Base-by-base conservation (phyloP, 1,139 yeast genomes). In the Magnusiomyces tetraspermus region DNA sequence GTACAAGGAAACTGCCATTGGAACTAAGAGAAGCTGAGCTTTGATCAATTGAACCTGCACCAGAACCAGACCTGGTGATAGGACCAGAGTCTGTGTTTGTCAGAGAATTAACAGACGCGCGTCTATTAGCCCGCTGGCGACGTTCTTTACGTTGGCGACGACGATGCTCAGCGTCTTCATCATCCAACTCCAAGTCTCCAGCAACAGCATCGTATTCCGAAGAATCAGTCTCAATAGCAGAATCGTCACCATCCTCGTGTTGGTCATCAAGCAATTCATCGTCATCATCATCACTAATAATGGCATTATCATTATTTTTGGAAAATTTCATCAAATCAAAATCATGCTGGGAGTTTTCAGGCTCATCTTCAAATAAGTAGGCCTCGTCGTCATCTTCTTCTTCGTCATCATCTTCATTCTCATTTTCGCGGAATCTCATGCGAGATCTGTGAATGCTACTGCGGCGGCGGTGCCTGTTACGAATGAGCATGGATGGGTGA, bases 171-270 rank as follows among this genome's bases (percentile, higher is more conserved):
- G 42, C 42, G 42, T 38, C 42, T 19, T 38, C 38, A 23, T 51
- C 56, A 33, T 53, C 56, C 5, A 53, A 50, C 45, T 53, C 56
- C 23, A 53, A 36, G 44, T 49, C 51, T 19, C 56, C 56, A 3
- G 56, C 56, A 3, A 53, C 52, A 3, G 54, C 56, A 21, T 51
- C 45, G 10, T 24, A 42, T 42, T 42, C 45, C 3, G 28, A 23
- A 4, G 28, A 26, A 17, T 42, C 45, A 8, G 21, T 24, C 17
- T 23, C 45, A 3, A 42, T 24, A 15, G 45, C 31, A 3, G 30
- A n/a, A 42, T 42, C 45, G 3, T 21, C 45, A 17, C n/a, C 45
- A 3, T n/a, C 41, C 8, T 37, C 41, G n/a, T 10, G 8, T n/a
- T n/a, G 19, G 41, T 37, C 30, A 24, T 13, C 45, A 6, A n/a